Base-by-base conservation (phyloP, 371 early-diverging fungal species). In the Mucor racemosus region DNA sequence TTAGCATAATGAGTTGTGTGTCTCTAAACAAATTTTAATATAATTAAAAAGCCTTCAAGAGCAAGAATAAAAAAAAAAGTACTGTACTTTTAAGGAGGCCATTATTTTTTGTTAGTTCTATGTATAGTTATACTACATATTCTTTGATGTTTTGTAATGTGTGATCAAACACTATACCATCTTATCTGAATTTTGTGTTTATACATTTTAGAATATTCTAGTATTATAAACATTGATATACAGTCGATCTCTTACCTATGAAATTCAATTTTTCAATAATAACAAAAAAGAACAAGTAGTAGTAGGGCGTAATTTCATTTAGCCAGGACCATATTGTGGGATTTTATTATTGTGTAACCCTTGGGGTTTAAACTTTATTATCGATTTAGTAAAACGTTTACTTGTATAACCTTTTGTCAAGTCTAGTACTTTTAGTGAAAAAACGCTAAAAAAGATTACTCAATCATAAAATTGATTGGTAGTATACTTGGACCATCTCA, bases 21-120 rank as follows among this genome's bases (percentile, higher is more conserved):
- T 50, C 50, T 50, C 50, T 21, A 50, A 50, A 50, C 50, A 50
- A 50, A 50, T 50, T 50, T 26, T 50, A 44, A 50, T 50, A 50
- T 50, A 50, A 50, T 21, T 6, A 19, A 50, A 26, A 50, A 21
- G 19, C 10, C 50, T 21, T 19, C 17, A 7, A 48, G 19, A 41
- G 10, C 11, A 41, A 48, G 48, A 48, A n/a, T 5, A 42, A 42
- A 42, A n/a, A 44, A 44, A 40, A 40, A n/a, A 17, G 15, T 21
- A 50, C 50, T 50, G 50, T 26, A 50, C 21, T 0, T 50, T 50
- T 50, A 50, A 26, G 50, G 50, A 50, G 50, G 10, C 50, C 0
- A 19, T 50, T 50, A 26, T 50, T n/a, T 44, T 3, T 13, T 21
- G 50, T 10, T 26, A 21, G 26, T 21, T 50, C 21, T 21, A 48